Conservation (phyloP, 139 green algal species). For the Pleodorina starrii region DNA sequence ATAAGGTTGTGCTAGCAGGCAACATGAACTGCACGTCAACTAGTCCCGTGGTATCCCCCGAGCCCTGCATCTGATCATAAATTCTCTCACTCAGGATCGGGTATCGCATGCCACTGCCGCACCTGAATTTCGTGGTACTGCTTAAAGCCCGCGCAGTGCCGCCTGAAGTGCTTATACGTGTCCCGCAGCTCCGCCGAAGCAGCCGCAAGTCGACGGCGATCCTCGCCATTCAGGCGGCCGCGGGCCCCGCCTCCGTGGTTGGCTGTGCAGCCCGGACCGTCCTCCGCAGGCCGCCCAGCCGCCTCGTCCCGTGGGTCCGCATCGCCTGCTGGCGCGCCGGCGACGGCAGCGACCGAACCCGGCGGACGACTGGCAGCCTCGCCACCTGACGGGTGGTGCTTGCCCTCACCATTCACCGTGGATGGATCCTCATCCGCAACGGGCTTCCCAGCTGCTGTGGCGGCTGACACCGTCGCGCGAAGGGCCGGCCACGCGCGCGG, state of each 20-base stretch:
- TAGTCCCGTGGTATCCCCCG: too few relatives aligned
- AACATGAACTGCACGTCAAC: too few relatives aligned
- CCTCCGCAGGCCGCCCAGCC: background rate
- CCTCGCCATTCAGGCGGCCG: background rate
- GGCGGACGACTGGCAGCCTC: background rate
- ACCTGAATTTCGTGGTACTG: conserved; percentile 47
- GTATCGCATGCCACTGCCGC: too few relatives aligned
- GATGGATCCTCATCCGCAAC: background rate
- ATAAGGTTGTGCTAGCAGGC: too few relatives aligned
- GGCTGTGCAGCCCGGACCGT: background rate
- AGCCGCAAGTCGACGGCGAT: background rate
- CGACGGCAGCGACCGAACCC: too few relatives aligned
- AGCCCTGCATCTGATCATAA: too few relatives aligned
- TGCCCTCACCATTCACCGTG: background rate
- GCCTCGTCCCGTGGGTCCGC: background rate
- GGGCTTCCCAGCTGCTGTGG: background rate
- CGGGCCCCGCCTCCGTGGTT: background rate
- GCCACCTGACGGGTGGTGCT: background rate
- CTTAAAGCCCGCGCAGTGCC: conserved; percentile 8
- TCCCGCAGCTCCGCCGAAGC: background rate
- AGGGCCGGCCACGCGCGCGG: background rate
- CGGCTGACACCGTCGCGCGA: background rate
- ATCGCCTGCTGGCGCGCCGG: background rate
- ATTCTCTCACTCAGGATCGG: too few relatives aligned
- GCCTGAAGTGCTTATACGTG: conserved; percentile 31